Evolutionary conservation across 306 rosid species (phyloP), one percentile per base, ranked within the genome.

Genomic region (Quillaja saponaria): DNA sequence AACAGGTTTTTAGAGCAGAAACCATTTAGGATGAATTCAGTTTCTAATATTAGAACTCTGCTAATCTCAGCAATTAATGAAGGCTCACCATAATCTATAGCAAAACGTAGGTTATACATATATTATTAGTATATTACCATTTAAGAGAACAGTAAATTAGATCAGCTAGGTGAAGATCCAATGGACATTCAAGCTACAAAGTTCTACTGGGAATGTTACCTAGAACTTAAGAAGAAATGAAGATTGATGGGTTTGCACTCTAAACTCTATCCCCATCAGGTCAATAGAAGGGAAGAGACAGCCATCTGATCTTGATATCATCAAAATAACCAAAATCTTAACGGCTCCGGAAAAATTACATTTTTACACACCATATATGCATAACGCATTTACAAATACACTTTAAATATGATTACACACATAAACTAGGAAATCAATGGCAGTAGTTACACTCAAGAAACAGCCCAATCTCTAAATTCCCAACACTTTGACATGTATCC

Each of bases 351-450:
- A 53, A 50, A 19, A 13, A 6, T 48, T 4, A 11, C 31, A 47
- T 56, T 10, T 25, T 19, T 21, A 21, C 13, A 28, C 16, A 37
- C 25, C 10, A 18, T 61, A 25, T 25, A 4, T 25, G 31, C 31
- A 1, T 35, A 37, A 47, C 25, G 28, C 41, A 37, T n/a, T 20
- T 60, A 34, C 19, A 58, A 5, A 20, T n/a, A 17, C 34, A 11
- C 49, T 47, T 38, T 47, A 59, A 25, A 41, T 37, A 55, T 45
- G 10, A 37, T 7, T 13, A 21, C 11, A 25, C 45, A 60, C 14
- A 25, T 11, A 13, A 54, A 4, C 54, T 55, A 38, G 53, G 18
- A 38, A 14, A 49, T 45, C 12, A 21, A 71, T 48, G 77, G 55
- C 61, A 45, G 17, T 19, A 49, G 31, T 57, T 21, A 62, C 7